Evolutionary conservation across 208 protist genomes (phyloP), one percentile per base, ranked within the genome.

Genomic region (Leishmania martiniquensis): DNA sequence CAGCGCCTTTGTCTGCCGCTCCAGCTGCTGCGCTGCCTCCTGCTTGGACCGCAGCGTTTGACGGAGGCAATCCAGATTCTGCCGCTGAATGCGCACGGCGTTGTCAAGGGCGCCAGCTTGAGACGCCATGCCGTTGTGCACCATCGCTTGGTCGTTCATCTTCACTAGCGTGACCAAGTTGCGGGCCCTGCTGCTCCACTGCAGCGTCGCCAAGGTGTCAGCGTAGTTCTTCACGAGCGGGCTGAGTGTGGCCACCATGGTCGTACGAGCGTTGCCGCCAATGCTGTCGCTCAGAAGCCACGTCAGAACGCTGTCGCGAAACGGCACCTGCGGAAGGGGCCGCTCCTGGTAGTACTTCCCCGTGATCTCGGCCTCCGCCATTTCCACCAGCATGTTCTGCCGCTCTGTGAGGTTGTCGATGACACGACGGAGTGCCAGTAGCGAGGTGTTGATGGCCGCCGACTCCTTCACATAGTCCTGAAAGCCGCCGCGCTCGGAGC

Each of bases 241-340:
- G 74, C 89, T 93, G n/a, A 98, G 76, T 52, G 95, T 97, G 17
- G 93, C 93, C 51, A 98, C 89, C 91, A 98, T 98, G 20, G 92
- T 96, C 49, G 95, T 98, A 54, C 92, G 91, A 22, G 93, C 92
- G 79, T 98, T 98, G 52, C 95, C 95, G 55, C 93, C 95, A 80
- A 98, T 95, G 82, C 91, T 96, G 80, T 98, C 95, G 77, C 90
- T 96, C 15, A 98, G 88, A 63, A 98, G 76, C 93, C 93, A 97
- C 22, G 95, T 98, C 72, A 98, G 85, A 5, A 96, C 89, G 69
- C 89, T 95, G 84, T 97, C 91, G 49, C 95, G 93, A 76, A 97
- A 98, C 4, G 93, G 92, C 51, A 97, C 92, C 86, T 99, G 98
- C 32, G 93, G 93, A 72, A 97, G 85, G 15, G 87, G 57, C 25